A percentile compares a stretch with the other conserved stretches of the same genome.
Evolutionary conservation across 495 filamentous ascomycete genomes (phyloP).

Genomic region (Astrothelium subdiscretum): DNA sequence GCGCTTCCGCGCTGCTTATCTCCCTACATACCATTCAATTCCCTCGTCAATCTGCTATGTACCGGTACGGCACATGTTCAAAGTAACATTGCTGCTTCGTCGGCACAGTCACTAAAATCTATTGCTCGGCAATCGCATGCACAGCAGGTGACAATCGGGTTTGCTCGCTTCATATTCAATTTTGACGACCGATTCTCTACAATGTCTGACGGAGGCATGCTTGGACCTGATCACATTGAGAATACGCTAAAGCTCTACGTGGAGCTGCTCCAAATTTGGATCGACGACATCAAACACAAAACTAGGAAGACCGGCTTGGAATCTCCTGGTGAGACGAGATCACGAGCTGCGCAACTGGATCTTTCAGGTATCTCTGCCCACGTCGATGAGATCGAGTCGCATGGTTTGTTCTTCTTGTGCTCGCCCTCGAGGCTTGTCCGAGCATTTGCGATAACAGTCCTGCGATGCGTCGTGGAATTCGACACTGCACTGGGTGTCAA

Average conservation of each 20-base stretch:
- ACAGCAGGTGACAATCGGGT: constrained; percentile 92
- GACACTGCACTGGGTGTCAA: constrained; percentile 71
- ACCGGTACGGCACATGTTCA: constrained; percentile 95
- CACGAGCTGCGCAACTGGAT: constrained; percentile 63
- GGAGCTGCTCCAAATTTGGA: constrained; percentile 90
- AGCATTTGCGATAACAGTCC: constrained; percentile 79
- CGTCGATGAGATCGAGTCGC: constrained; percentile 93
- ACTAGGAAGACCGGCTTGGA: constrained; percentile 60
- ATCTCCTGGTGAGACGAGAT: constrained; percentile 43
- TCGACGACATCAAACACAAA: constrained; percentile 86
- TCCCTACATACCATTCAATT: constrained; percentile 81
- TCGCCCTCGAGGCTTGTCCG: constrained; percentile 86
- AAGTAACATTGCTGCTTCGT: constrained; percentile 81
- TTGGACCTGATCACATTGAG: constrained; percentile 90
- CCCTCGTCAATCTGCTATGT: constrained; percentile 87
- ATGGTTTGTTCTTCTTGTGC: constrained; percentile 96
- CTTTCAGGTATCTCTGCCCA: constrained; percentile 77
- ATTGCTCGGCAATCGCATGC: constrained; percentile 90
- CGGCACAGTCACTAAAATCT: constrained; percentile 82
- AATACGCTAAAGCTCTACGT: constrained; percentile 87
- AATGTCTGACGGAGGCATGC: constrained; percentile 95
- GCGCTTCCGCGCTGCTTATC: constrained; percentile 88
- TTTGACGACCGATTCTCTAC: constrained; percentile 95
- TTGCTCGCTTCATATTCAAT: constrained; percentile 92
- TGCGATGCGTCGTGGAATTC: constrained; percentile 87